Evolutionary conservation across 2,329 filamentous ascomycete species (phyloP).

Genomic region (Cordyceps cicadae): DNA sequence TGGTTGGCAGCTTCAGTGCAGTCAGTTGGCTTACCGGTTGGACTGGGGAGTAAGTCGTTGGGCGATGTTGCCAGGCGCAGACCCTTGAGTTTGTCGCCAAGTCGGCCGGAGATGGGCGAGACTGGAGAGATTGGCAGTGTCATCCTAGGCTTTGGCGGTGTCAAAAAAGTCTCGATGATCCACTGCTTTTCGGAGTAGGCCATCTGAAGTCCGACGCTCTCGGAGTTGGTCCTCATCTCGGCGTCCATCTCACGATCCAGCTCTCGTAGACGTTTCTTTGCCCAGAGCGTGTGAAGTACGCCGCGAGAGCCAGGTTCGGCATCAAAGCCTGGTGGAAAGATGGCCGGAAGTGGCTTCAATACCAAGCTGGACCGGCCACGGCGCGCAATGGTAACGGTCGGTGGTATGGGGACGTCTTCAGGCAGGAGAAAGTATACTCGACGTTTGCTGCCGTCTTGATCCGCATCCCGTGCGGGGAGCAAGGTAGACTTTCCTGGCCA

Average conservation of each 20-base stretch:
- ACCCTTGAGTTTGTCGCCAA: conserved; percentile 73
- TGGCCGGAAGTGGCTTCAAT: conserved; percentile 76
- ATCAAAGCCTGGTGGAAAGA: conserved; percentile 71
- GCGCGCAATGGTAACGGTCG: conserved; percentile 58
- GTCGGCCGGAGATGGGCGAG: conserved; percentile 55
- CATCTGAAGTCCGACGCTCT: conserved; percentile 80
- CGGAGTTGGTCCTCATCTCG: conserved; percentile 65
- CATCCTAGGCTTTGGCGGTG: conserved; percentile 15
- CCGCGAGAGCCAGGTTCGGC: conserved; percentile 66
- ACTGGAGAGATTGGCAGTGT: conserved; percentile 48
- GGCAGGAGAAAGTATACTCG: conserved; percentile 76
- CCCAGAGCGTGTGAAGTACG: conserved; percentile 85
- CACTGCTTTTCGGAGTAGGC: conserved; percentile 74
- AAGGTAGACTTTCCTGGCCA: conserved; percentile 76
- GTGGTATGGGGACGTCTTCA: conserved; percentile 61
- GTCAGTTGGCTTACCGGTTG: conserved; percentile 37
- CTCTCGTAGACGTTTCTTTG: conserved; percentile 68
- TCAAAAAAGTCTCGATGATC: conserved; percentile 69
- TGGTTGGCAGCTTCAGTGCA: conserved; percentile 15
- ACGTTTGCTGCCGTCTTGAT: conserved; percentile 33
- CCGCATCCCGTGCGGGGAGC: conserved; percentile 47
- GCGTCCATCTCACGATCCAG: conserved; percentile 67
- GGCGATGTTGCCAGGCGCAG: conserved; percentile 69
- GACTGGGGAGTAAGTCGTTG: conserved; percentile 48
- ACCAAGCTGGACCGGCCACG: conserved; percentile 34